Conservation (phyloP, 164 flowering plant species). For the Vitis rupestris region DNA sequence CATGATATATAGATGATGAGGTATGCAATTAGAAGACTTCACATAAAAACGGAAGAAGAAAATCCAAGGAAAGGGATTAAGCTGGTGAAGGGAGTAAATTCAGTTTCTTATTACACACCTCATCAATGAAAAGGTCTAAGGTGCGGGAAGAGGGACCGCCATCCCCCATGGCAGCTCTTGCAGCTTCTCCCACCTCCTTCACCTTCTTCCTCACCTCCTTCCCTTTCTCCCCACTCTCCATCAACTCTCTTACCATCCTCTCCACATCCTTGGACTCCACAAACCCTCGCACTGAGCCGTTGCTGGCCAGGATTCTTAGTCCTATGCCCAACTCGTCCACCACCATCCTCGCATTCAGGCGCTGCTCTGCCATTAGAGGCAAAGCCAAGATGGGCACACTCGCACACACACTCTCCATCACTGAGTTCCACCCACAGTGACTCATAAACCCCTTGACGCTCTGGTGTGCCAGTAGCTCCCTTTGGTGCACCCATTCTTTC, state of each 20-base stretch:
- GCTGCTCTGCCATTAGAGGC: constrained; percentile 69
- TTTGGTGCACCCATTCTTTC: constrained; percentile 59
- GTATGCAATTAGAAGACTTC: no score
- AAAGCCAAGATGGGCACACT: constrained; percentile 52
- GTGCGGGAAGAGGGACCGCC: constrained; percentile 53
- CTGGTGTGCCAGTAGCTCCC: constrained; percentile 40
- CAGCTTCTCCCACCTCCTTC: constrained; percentile 30
- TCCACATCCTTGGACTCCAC: constrained; percentile 32
- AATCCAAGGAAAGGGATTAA: no score
- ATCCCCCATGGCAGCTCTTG: constrained; percentile 38
- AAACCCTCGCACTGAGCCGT: constrained; percentile 34
- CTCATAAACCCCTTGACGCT: constrained; percentile 52
- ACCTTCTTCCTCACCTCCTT: constrained; percentile 38
- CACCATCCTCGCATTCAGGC: constrained; percentile 49
- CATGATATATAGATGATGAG: no score
- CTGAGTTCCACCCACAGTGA: constrained; percentile 71
- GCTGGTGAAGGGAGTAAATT: no score
- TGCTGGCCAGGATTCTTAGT: constrained; percentile 22
- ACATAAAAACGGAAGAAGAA: no score
- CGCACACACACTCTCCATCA: constrained; percentile 46
- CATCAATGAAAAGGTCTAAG: constrained; percentile 30
- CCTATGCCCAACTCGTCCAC: constrained; percentile 37
- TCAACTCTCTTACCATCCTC: constrained; percentile 40
- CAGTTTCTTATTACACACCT: constrained; percentile 1
- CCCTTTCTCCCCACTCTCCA: constrained; percentile 47